A percentile compares a stretch with the other conserved stretches of the same genome.
Evolutionary conservation across 352 stramenopile species (phyloP).

Genomic region (Pythium sp.): DNA sequence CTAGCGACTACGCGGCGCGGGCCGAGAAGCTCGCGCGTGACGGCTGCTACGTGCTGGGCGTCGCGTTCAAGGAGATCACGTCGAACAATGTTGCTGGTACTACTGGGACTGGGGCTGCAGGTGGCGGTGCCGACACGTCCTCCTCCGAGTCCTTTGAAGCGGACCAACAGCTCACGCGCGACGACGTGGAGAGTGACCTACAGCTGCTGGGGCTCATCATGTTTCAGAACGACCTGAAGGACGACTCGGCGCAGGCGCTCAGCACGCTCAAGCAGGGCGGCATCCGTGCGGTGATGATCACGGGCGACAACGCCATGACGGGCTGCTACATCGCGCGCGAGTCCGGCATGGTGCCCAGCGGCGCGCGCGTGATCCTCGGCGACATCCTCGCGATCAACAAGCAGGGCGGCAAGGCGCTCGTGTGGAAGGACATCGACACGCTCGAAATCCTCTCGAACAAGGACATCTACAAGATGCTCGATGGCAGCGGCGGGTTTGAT

Average conservation of each 20-base stretch:
- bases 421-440: slow-evolving; percentile 51
- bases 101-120: neutral
- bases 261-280: slow-evolving; percentile 52
- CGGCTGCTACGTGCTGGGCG: slow-evolving; percentile 76
- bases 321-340: slow-evolving; percentile 48
- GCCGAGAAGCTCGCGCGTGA: slow-evolving; percentile 41
- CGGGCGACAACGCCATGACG: slow-evolving; percentile 66
- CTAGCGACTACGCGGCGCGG: slow-evolving; percentile 45
- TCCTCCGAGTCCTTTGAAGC: neutral
- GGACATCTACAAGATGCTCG: slow-evolving; percentile 31
- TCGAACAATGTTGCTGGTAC: neutral
- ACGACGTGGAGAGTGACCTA: slow-evolving; percentile 53
- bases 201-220: slow-evolving; percentile 67
- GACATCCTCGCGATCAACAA: slow-evolving; percentile 33
- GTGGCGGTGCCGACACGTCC: neutral
- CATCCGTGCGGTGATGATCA: slow-evolving; percentile 78
- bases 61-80: slow-evolving; percentile 34
- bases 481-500: neutral
- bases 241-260: slow-evolving; percentile 65
- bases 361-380: slow-evolving; percentile 36
- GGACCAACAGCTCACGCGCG: slow-evolving; percentile 25
- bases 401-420: slow-evolving; percentile 22
- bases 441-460: slow-evolving; percentile 31
- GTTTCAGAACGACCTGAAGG: slow-evolving; percentile 83
- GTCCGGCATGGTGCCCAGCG: slow-evolving; percentile 32